These are phyloP conservation scores for Pharus latifolius DNA, from an alignment of 176 grass and related monocot genomes.

Conservation along the genomic window DNA sequence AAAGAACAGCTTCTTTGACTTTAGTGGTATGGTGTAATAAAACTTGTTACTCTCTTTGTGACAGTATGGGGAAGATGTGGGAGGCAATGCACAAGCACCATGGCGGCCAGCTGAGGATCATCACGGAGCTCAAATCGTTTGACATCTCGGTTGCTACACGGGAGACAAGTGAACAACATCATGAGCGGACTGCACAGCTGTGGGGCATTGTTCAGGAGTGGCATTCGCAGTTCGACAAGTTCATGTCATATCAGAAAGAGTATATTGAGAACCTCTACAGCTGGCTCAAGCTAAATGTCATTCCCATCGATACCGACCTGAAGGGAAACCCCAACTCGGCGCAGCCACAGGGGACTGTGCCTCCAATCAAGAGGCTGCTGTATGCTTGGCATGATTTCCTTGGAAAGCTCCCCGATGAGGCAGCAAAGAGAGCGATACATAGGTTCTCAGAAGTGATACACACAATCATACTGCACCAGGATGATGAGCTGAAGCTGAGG, in stretches of 20 bases:
- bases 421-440: constrained; percentile 34
- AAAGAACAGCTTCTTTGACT: too few relatives aligned
- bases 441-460: constrained; percentile 48
- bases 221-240: constrained; percentile 47
- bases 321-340: constrained; percentile 28
- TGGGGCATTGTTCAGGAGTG: constrained; percentile 41
- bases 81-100: constrained; percentile 44
- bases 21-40: background rate
- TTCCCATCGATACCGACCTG: constrained; percentile 56
- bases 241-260: constrained; percentile 45
- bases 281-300: constrained; percentile 65
- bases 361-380: constrained; percentile 64
- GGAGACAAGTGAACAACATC: constrained; percentile 59
- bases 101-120: constrained; percentile 37
- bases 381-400: constrained; percentile 47
- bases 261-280: constrained; percentile 45
- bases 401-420: constrained; percentile 37
- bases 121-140: constrained; percentile 37
- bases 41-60: constrained; percentile 6
- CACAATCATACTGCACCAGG: constrained; percentile 51
- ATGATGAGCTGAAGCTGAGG: constrained; percentile 45
- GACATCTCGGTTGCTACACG: constrained; percentile 22
- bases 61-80: constrained; percentile 74
- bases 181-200: constrained; percentile 47
- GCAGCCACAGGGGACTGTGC: constrained; percentile 32